Percentiles rank a stretch among this genome's conserved stretches.
These are phyloP conservation scores for Cladosporium colombiae DNA, from an alignment of 2,329 filamentous ascomycete genomes.

Conservation along the genomic window DNA sequence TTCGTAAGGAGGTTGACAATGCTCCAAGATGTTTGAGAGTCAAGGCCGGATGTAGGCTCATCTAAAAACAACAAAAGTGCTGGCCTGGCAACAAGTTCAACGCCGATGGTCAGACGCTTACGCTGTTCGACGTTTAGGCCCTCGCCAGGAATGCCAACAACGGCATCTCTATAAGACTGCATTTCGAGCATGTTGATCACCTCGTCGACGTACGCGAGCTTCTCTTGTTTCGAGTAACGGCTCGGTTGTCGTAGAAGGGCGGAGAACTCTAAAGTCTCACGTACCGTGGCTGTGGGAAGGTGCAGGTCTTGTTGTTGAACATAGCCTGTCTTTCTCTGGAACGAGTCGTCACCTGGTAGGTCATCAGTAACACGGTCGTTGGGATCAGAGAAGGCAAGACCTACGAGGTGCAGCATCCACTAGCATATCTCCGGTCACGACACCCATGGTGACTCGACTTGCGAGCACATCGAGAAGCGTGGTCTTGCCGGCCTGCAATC, in stretches of 20 bases:
- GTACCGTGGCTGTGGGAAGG: conserved; percentile 56
- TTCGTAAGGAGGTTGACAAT: conserved; percentile 64
- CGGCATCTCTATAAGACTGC: conserved; percentile 61
- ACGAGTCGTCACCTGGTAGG: conserved; percentile 34
- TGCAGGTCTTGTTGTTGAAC: conserved; percentile 68
- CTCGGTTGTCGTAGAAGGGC: conserved; percentile 61
- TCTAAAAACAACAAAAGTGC: conserved; percentile 65
- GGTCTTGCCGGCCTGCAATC: conserved; percentile 62
- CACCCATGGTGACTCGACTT: conserved; percentile 60
- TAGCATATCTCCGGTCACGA: conserved; percentile 66
- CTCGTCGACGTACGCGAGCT: conserved; percentile 63
- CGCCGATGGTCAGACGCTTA: conserved; percentile 62
- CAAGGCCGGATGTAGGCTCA: conserved; percentile 60
- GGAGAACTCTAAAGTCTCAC: conserved; percentile 57
- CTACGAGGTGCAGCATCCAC: conserved; percentile 62
- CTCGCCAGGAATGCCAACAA: conserved; percentile 64
- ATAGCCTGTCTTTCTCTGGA: conserved; percentile 67
- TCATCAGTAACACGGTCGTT: not conserved
- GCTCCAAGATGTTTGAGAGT: conserved; percentile 64
- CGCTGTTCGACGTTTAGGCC: conserved; percentile 64
- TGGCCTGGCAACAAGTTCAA: conserved; percentile 46
- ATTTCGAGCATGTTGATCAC: conserved; percentile 68
- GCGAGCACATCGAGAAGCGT: conserved; percentile 60
- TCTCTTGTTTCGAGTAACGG: conserved; percentile 56
- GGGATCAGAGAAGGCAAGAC: conserved; percentile 8